Evolutionary conservation across 2,329 filamentous ascomycete genomes (phyloP), one percentile per base, ranked within the genome.

Genomic region (Fusarium tanahbumbuense): DNA sequence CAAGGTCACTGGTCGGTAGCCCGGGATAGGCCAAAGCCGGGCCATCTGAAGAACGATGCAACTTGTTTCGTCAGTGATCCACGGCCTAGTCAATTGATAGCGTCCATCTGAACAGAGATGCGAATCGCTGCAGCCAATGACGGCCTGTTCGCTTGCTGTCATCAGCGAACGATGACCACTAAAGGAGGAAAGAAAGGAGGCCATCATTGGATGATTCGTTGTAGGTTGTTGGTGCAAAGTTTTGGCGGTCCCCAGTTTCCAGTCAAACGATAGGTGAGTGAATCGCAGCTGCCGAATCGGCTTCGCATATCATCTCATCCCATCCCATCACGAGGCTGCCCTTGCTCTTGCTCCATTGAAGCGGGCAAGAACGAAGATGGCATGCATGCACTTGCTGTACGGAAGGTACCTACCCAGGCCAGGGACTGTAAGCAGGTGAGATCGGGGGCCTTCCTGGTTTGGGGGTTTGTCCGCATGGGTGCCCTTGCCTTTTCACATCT

Each of bases 21-120:
- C 56, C 55, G 47, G 54, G 55, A 65, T 71, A 52, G 63, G 68
- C 48, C 63, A 59, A 67, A 74, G 70, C 67, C 71, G 64, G 23
- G 53, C 67, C 66, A 50, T 67, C 37, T 67, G 61, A 50, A 66
- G 62, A 68, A 60, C 52, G 56, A 68, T 55, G 59, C 56, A 50
- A 58, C 67, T 67, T 71, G 67, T 71, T 73, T 74, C 72, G 72
- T 73, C 64, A 67, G 61, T 46, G 67, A 65, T 72, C 64, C 58
- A 68, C 57, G 58, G 61, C 50, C 53, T 59, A 58, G 58, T 68
- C 67, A 60, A 69, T 55, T 65, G 41, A 42, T 42, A 60, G 52
- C 59, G 49, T 20, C 47, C 34, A 65, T 48, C 46, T 15, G 41
- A 52, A 64, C 50, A 59, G 45, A 61, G 57, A 57, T 52, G 30